Percentiles rank a stretch among this genome's conserved stretches.
Conservation (phyloP, 177 flowering plant species). For the Vitis hybrid region DNA sequence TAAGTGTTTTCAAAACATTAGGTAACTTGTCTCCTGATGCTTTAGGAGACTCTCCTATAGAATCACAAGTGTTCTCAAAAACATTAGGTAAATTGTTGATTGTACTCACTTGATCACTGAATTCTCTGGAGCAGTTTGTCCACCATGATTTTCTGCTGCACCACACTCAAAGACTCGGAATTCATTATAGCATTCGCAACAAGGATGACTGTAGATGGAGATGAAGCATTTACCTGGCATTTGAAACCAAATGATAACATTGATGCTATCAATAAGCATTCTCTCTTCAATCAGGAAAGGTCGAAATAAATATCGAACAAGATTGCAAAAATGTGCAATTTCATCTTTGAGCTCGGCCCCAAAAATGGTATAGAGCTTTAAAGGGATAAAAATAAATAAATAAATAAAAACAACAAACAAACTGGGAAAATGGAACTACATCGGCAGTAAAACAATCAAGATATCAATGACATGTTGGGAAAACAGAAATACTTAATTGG, state of each 20-base stretch:
- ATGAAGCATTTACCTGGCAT: constrained; percentile 71
- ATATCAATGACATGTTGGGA: background rate
- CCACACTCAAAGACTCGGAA: constrained; percentile 62
- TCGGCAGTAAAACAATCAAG: too few relatives aligned
- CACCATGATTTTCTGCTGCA: constrained; percentile 79
- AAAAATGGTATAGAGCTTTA: too few relatives aligned
- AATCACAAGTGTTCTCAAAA: too few relatives aligned
- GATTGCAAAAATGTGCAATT: background rate
- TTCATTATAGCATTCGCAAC: constrained; percentile 77
- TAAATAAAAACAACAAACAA: background rate
- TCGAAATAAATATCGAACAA: background rate
- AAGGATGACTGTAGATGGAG: constrained; percentile 63
- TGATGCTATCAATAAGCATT: background rate
- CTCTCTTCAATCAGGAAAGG: background rate
- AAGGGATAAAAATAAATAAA: background rate
- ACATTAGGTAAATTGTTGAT: background rate
- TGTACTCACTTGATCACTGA: constrained; percentile 22
- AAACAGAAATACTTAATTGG: background rate
- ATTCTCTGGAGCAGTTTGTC: constrained; percentile 67
- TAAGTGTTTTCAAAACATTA: too few relatives aligned
- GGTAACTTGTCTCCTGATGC: too few relatives aligned
- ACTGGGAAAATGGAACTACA: too few relatives aligned
- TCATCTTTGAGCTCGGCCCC: background rate
- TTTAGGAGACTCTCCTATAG: too few relatives aligned
- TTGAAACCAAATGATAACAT: background rate